Conservation (phyloP, 148 eudicot genomes). For the Camellia japonica region DNA sequence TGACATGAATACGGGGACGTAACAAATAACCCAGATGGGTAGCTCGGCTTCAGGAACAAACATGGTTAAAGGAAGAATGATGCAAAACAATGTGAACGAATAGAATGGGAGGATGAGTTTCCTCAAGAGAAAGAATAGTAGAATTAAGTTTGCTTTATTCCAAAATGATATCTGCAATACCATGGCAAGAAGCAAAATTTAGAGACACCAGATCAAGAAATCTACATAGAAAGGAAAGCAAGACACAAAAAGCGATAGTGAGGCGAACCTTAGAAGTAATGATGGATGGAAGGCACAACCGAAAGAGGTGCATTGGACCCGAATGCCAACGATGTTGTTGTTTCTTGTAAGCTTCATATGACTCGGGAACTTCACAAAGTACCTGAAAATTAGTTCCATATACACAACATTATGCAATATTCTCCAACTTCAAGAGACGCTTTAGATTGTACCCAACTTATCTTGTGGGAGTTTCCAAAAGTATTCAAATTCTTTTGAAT, state of each 20-base stretch:
- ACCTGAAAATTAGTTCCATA: constrained; percentile 37
- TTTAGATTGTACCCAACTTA: neutral
- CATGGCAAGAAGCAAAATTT: neutral
- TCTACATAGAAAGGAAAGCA: neutral
- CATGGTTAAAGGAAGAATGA: constrained; percentile 82
- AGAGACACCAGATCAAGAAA: neutral
- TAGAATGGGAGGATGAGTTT: constrained; percentile 84
- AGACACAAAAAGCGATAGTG: neutral
- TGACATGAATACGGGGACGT: constrained; percentile 67
- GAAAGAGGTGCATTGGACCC: constrained; percentile 87
- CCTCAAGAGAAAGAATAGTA: constrained; percentile 68
- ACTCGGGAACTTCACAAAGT: constrained; percentile 78
- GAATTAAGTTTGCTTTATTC: constrained; percentile 77
- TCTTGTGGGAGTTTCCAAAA: neutral
- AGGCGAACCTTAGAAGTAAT: constrained; percentile 53
- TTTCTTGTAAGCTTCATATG: constrained; percentile 79
- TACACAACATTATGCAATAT: constrained; percentile 6
- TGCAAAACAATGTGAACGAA: constrained; percentile 81
- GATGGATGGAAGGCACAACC: constrained; percentile 63
- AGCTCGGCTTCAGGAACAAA: constrained; percentile 78
- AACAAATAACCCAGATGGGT: constrained; percentile 74
- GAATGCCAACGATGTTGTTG: constrained; percentile 95
- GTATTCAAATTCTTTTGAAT: neutral
- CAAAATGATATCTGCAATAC: constrained; percentile 54
- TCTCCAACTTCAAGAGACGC: neutral